A percentile compares a stretch with the other conserved stretches of the same genome.
Evolutionary conservation across 805 yeast species (phyloP).

Genomic region (Candida orba): DNA sequence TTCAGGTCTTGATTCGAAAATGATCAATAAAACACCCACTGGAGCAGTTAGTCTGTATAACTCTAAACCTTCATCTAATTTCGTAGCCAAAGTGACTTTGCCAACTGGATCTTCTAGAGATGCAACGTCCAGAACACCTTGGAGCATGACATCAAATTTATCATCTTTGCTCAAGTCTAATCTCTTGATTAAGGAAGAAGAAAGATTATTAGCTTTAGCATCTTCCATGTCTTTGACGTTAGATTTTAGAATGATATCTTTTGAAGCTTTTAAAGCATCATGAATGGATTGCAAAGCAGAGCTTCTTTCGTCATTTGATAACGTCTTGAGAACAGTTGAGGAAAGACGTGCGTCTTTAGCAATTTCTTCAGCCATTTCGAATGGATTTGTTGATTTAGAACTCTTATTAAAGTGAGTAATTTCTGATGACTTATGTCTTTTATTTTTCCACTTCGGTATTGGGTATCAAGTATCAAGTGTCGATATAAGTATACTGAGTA

Average conservation of each 20-base stretch:
- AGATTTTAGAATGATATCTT: constrained; percentile 59
- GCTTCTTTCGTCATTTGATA: constrained; percentile 67
- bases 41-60: constrained; percentile 85
- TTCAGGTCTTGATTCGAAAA: constrained; percentile 95
- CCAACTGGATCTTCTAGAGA: constrained; percentile 88
- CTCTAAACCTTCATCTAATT: constrained; percentile 84
- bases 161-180: constrained; percentile 76
- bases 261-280: constrained; percentile 53
- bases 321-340: constrained; percentile 73
- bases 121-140: constrained; percentile 91
- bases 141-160: constrained; percentile 89
- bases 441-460: no score
- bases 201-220: constrained; percentile 55
- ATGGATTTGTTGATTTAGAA: background rate
- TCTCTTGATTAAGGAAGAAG: constrained; percentile 72
- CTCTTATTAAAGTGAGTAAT: no score
- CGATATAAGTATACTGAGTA: no score
- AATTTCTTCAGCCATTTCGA: constrained; percentile 54
- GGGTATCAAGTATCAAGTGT: no score
- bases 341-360: constrained; percentile 81
- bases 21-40: constrained; percentile 86
- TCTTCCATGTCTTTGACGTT: constrained; percentile 68
- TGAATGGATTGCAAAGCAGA: constrained; percentile 65
- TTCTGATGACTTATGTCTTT: no score
- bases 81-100: constrained; percentile 72